Conservation (phyloP, 2,329 filamentous ascomycete genomes). For the Penicillium sp. region DNA sequence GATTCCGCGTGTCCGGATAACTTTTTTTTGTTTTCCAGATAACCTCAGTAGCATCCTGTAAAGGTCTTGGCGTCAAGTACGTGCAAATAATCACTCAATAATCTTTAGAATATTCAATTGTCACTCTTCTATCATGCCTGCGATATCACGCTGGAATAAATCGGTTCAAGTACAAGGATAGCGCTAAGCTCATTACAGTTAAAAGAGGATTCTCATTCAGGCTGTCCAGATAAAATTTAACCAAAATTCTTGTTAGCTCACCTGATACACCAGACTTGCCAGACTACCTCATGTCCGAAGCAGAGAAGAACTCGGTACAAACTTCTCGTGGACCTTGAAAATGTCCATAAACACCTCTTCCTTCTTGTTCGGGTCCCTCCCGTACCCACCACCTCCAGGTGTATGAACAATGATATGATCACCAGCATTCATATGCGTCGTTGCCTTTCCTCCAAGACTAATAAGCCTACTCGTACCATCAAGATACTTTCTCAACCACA, state of each 20-base stretch:
- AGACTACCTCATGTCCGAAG: not conserved
- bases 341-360: not conserved
- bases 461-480: not conserved
- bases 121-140: no score
- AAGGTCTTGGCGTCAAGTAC: no score
- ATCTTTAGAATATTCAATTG: no score
- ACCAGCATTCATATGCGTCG: not conserved
- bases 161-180: no score
- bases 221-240: no score
- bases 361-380: not conserved
- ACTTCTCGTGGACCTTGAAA: slow-evolving; percentile 1
- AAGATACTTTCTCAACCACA: not conserved
- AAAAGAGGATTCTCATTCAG: no score
- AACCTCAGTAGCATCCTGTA: not conserved
- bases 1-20: slow-evolving; percentile 4
- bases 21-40: not conserved
- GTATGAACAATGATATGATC: slow-evolving; percentile 3
- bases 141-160: no score
- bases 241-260: no score
- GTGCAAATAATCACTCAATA: no score
- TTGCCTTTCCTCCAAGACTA: not conserved
- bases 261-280: no score
- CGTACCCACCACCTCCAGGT: slow-evolving; percentile 2
- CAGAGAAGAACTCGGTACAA: not conserved
- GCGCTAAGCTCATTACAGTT: no score